Evolutionary conservation across 768 basidiomycete species (phyloP), one percentile per base, ranked within the genome.

Genomic region (Boletus reticulatus): DNA sequence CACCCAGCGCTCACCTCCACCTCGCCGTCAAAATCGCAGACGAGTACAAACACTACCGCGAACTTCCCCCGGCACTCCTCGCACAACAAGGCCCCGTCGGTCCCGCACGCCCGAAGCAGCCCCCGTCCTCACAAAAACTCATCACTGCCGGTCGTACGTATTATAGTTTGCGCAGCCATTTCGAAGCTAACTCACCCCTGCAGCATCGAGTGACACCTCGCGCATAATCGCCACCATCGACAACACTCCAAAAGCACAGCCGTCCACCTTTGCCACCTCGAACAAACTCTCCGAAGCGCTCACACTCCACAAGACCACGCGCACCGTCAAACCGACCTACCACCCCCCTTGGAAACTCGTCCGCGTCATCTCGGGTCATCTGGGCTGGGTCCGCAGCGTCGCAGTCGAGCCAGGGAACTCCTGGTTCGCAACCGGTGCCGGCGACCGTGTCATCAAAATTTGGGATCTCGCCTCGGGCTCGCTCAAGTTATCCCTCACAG

Each of bases 391-490:
- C 16, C 84, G 97, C 53, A 89, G 89, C 65, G 89, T 92, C 16
- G 94, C 97, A 4, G 94, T 99, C 37, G 97, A 98, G 72, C 96
- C 96, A 11, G 97, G 94, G 11, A 99, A 99, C 76, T 75, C 95
- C 68, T 99, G 97, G 97, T 98, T 99, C 61, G 97, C 92, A 2
- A 94, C 94, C 0, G 97, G 97, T 56, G 97, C 97, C 0, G 97
- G 97, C 4, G 97, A 98, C 73, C 84, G 97, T 22, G 95, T 99
- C 34, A 90, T 99, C 69, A 98, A 99, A 77, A 94, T 99, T 11
- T 98, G 97, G 97, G 95, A 99, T 70, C 69, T 99, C 62, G 97
- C 97, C 10, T 90, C 88, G 3, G 97, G 97, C n/a, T 95, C 98
- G 73, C 78, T 98, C 65, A 97, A 94, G 71, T 75, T 99, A n/a